Evolutionary conservation across 805 yeast species (phyloP).

Genomic region (Ogataea paradorogensis): DNA sequence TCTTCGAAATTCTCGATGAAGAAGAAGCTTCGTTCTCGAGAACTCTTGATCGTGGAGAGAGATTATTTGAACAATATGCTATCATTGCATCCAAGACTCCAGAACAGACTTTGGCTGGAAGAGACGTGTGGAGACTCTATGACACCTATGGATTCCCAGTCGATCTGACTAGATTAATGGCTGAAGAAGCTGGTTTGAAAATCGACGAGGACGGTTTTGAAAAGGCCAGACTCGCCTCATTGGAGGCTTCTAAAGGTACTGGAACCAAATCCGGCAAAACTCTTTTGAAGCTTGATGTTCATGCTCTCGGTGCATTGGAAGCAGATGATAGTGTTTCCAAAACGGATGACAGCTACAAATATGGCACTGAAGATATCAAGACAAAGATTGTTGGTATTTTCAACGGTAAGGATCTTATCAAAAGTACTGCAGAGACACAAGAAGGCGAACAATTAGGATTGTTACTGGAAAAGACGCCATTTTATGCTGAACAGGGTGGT

Average conservation of each 20-base stretch:
- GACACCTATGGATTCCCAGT: slow-evolving; percentile 99
- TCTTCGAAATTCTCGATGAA: slow-evolving; percentile 89
- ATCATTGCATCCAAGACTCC: slow-evolving; percentile 72
- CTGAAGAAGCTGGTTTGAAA: slow-evolving; percentile 92
- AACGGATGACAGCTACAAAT: slow-evolving; percentile 83
- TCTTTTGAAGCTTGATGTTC: slow-evolving; percentile 84
- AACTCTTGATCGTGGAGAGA: slow-evolving; percentile 97
- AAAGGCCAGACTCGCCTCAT: slow-evolving; percentile 80
- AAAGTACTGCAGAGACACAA: slow-evolving; percentile 35
- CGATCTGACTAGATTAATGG: slow-evolving; percentile 96
- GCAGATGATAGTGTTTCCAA: slow-evolving; percentile 58
- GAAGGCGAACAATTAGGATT: slow-evolving; percentile 66
- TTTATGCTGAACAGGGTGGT: slow-evolving; percentile 99
- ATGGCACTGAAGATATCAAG: slow-evolving; percentile 63
- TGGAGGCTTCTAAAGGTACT: slow-evolving; percentile 93
- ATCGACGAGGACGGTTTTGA: slow-evolving; percentile 93
- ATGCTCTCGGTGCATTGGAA: slow-evolving; percentile 73
- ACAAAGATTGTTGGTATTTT: slow-evolving; percentile 71
- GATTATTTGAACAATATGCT: slow-evolving; percentile 91
- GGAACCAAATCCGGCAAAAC: slow-evolving; percentile 54
- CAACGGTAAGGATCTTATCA: slow-evolving; percentile 61
- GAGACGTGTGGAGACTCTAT: slow-evolving; percentile 96
- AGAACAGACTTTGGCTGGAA: slow-evolving; percentile 78
- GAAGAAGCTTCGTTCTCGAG: slow-evolving; percentile 94
- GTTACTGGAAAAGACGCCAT: slow-evolving; percentile 83